Evolutionary conservation across 768 basidiomycete species (phyloP).

Genomic region (Termitomyces sp.): DNA sequence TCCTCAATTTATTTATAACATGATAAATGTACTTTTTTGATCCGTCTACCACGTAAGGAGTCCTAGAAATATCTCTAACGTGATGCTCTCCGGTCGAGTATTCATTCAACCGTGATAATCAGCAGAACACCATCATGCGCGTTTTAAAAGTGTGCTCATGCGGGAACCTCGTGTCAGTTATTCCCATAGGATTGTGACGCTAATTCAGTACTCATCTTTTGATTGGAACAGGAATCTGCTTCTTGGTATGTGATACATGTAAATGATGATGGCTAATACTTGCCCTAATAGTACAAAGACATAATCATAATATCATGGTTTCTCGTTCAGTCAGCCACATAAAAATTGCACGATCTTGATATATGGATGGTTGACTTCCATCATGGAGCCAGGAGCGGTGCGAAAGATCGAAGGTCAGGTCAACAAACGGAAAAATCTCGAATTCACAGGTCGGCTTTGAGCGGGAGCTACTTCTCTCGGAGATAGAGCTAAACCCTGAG

Average conservation of each 20-base stretch:
- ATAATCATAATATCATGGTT: not conserved
- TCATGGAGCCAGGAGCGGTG: not conserved
- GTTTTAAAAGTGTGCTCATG: not conserved
- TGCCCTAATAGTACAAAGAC: not conserved
- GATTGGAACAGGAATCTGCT: not conserved
- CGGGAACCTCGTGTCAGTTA: too few relatives aligned
- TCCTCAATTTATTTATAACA: not conserved
- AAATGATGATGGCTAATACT: not conserved
- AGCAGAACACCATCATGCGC: not conserved
- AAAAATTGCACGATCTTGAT: not conserved
- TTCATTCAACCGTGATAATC: not conserved
- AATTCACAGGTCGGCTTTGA: constrained; percentile 12
- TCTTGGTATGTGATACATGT: not conserved
- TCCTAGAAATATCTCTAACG: not conserved
- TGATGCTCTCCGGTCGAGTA: not conserved
- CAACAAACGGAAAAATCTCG: constrained; percentile 24
- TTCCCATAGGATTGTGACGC: not conserved
- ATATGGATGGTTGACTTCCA: not conserved
- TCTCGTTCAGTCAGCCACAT: not conserved
- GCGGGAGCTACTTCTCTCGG: constrained; percentile 8
- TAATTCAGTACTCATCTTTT: not conserved
- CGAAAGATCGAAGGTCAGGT: not conserved
- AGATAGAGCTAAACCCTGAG: constrained; percentile 16
- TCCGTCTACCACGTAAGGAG: not conserved
- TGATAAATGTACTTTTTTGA: not conserved